These are phyloP conservation scores for Isabelozyma rhagii DNA, from an alignment of 805 yeast genomes.

Conservation along the genomic window DNA sequence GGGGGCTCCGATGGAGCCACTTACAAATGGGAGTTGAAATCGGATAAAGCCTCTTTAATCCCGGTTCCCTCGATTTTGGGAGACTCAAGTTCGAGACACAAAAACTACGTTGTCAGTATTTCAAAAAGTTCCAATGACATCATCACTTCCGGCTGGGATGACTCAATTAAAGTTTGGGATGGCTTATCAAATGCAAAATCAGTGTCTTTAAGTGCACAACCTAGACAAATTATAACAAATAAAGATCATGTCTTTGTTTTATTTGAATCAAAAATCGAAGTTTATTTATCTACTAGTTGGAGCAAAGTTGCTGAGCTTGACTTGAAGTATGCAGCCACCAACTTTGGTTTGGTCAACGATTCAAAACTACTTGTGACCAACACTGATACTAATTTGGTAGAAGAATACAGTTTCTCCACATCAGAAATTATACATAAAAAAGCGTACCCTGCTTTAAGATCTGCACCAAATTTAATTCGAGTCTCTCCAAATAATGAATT, in stretches of 20 bases:
- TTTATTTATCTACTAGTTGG: conserved; percentile 11
- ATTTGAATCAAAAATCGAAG: conserved; percentile 27
- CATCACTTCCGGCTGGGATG: conserved; percentile 87
- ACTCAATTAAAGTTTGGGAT: conserved; percentile 49
- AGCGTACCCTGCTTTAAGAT: conserved; percentile 44
- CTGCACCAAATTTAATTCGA: conserved; percentile 59
- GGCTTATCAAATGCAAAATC: conserved; percentile 6
- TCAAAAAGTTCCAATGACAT: conserved; percentile 20
- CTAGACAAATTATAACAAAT: conserved; percentile 30
- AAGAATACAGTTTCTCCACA: conserved; percentile 16
- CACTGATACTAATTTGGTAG: conserved; percentile 24
- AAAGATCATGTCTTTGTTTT: conserved; percentile 25
- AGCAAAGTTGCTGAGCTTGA: conserved; percentile 11
- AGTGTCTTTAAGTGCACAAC: conserved; percentile 23
- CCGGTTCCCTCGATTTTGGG: conserved; percentile 33
- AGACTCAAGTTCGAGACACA: conserved; percentile 45
- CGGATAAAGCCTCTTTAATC: conserved; percentile 2
- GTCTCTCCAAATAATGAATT: conserved; percentile 68
- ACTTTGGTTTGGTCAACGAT: conserved; percentile 19
- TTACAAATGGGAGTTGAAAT: conserved; percentile 50
- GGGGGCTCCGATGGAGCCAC: conserved; percentile 86
- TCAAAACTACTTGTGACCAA: conserved; percentile 28
- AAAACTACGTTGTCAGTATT: conserved; percentile 63
- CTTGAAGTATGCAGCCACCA: conserved; percentile 21
- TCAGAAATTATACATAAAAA: conserved; percentile 40